Evolutionary conservation across 2,329 filamentous ascomycete genomes (phyloP), one percentile per base, ranked within the genome.

Genomic region (Alternaria triticimaculans): DNA sequence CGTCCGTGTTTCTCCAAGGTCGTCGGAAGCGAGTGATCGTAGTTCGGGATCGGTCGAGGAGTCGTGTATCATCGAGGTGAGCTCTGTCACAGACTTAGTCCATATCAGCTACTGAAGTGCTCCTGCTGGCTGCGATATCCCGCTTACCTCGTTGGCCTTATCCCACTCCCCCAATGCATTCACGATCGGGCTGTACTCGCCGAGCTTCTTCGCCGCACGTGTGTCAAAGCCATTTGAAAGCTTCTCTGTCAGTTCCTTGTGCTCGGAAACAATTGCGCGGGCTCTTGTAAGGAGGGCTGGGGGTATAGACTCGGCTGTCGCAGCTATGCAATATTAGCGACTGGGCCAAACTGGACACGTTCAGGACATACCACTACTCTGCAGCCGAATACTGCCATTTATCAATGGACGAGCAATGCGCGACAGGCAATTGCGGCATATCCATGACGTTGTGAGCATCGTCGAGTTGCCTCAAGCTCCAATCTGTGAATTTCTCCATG

Each of bases 21-120:
- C 96, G 58, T 89, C 86, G 44, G 84, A 78, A 7, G 89, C 89
- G 48, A 91, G 82, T 28, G 84, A 81, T 58, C 84, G 85, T 62
- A 91, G 80, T 71, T 90, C 88, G 1, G 84, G 70, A 69, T 91
- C 88, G 65, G 87, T 86, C 20, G 82, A 78, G 2, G 85, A 82
- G 67, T 97, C 93, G n/a, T 86, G 82, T 11, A 96, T 89, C 57
- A 99, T 86, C 9, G 89, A 85, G 11, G 90, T 88, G 56, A 99
- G 87, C 80, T 98, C 96, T 53, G 77, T 64, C 58, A 89, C 81
- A 53, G 87, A 84, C 82, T 87, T 74, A 55, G 61, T 62, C 61
- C 41, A 65, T 30, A 71, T 77, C 71, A 74, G 72, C 59, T 43
- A 49, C 41, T 48, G 25, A n/a, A 43, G 45, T 46, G 26, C 54